Percentiles rank a stretch among this genome's conserved stretches.
phyloP scores from a whole-genome alignment of 148 eudicot genomes.

The Gaultheria prostrata region DNA sequence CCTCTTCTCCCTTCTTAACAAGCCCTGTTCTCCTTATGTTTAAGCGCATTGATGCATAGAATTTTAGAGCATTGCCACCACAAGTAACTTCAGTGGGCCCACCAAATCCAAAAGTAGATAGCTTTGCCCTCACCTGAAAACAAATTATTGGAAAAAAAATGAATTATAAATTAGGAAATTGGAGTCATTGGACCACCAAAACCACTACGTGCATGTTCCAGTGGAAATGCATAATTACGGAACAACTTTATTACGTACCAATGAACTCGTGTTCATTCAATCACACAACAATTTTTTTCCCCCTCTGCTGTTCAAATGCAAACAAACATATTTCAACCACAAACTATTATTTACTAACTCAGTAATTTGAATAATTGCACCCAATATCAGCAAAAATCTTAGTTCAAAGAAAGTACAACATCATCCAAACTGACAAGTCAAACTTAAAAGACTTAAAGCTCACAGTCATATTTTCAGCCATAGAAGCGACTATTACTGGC shows the following conservation, averaged over 20 bases:
- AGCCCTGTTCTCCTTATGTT: constrained; percentile 70
- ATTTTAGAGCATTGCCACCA: constrained; percentile 98
- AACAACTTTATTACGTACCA: neutral
- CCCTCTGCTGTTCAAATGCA: neutral
- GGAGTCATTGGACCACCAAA: constrained; percentile 7
- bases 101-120: constrained; percentile 75
- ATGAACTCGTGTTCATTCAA: neutral
- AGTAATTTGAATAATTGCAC: neutral
- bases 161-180: constrained; percentile 14
- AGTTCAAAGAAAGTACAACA: neutral
- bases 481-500: neutral
- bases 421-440: neutral
- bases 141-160: no score
- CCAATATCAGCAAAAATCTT: neutral
- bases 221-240: neutral
- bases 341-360: no score
- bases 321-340: neutral
- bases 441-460: neutral
- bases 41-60: constrained; percentile 90
- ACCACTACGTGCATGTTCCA: neutral
- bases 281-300: neutral
- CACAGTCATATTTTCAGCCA: neutral
- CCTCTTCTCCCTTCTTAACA: constrained; percentile 97
- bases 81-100: constrained; percentile 93
- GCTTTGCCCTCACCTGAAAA: constrained; percentile 70